phyloP scores from a whole-genome alignment of 768 basidiomycete species.

The Clitopilus hobsonii region DNA sequence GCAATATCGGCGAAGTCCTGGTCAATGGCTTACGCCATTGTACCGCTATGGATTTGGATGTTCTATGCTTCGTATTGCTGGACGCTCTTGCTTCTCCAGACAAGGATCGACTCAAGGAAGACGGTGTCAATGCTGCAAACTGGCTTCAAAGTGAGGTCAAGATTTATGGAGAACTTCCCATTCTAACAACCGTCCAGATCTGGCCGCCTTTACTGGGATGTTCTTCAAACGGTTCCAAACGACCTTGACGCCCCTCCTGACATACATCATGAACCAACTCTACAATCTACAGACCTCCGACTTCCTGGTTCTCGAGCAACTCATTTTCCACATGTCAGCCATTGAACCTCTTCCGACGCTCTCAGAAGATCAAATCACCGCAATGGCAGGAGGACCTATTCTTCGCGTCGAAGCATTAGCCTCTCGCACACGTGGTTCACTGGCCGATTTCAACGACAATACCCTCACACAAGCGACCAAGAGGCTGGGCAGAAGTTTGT shows the following conservation, averaged over 20 bases:
- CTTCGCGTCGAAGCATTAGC: conserved; percentile 87
- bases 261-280: conserved; percentile 89
- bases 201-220: conserved; percentile 91
- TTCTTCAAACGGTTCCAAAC: conserved; percentile 84
- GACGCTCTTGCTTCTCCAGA: conserved; percentile 82
- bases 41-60: conserved; percentile 92
- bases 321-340: conserved; percentile 94
- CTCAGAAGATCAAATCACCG: conserved; percentile 81
- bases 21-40: conserved; percentile 87
- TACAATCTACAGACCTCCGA: conserved; percentile 80
- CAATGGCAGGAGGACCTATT: conserved; percentile 87
- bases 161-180: conserved; percentile 2
- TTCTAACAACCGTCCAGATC: conserved; percentile 44
- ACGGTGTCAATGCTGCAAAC: conserved; percentile 85
- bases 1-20: conserved; percentile 86
- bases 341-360: conserved; percentile 88
- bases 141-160: conserved; percentile 88
- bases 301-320: conserved; percentile 84
- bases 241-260: conserved; percentile 78
- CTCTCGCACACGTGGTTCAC: conserved; percentile 71
- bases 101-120: conserved; percentile 82
- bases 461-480: conserved; percentile 55
- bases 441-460: conserved; percentile 62
- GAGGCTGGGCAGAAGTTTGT: conserved; percentile 57
- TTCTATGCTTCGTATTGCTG: conserved; percentile 81